Evolutionary conservation across 2,329 filamentous ascomycete genomes (phyloP).

Genomic region (Cadophora sp.): DNA sequence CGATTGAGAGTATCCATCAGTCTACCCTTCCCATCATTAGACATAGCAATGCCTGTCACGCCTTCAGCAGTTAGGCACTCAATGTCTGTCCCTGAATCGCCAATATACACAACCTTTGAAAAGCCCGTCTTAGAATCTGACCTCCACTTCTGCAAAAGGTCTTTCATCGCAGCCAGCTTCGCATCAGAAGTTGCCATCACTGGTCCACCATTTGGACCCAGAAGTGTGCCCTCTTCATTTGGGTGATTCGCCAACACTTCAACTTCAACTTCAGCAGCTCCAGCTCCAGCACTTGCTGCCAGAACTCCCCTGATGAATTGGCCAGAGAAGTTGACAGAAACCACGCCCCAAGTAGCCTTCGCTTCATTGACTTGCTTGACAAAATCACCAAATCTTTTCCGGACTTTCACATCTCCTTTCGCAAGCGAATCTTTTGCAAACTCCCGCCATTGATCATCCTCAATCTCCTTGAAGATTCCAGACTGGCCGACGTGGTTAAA

Average conservation of each 20-base stretch:
- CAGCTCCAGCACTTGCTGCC: slow-evolving; percentile 16
- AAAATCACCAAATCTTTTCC: slow-evolving; percentile 35
- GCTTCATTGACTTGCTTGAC: slow-evolving; percentile 20
- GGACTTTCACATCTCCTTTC: slow-evolving; percentile 31
- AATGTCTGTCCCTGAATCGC: slow-evolving; percentile 44
- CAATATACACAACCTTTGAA: slow-evolving; percentile 39
- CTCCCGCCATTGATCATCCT: slow-evolving; percentile 25
- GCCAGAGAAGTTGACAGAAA: slow-evolving; percentile 40
- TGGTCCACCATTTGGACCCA: slow-evolving; percentile 18
- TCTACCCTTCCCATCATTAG: slow-evolving; percentile 30
- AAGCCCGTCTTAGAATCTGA: neutral
- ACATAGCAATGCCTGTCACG: slow-evolving; percentile 38
- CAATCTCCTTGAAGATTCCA: slow-evolving; percentile 39
- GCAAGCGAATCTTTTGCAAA: slow-evolving; percentile 31
- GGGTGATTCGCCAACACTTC: slow-evolving; percentile 35
- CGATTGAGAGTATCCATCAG: slow-evolving; percentile 34
- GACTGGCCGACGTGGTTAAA: slow-evolving; percentile 38
- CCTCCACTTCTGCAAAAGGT: slow-evolving; percentile 27
- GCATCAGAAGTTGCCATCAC: slow-evolving; percentile 37
- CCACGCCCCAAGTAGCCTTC: slow-evolving; percentile 34
- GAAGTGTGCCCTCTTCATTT: slow-evolving; percentile 34
- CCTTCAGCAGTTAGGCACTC: slow-evolving; percentile 40
- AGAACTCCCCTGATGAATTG: slow-evolving; percentile 39
- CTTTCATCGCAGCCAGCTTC: slow-evolving; percentile 37
- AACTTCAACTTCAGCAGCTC: slow-evolving; percentile 23